Percentiles rank a stretch among this genome's conserved stretches.
Conservation (phyloP, 345 rosid genomes). For the Rhodamnia argentea region DNA sequence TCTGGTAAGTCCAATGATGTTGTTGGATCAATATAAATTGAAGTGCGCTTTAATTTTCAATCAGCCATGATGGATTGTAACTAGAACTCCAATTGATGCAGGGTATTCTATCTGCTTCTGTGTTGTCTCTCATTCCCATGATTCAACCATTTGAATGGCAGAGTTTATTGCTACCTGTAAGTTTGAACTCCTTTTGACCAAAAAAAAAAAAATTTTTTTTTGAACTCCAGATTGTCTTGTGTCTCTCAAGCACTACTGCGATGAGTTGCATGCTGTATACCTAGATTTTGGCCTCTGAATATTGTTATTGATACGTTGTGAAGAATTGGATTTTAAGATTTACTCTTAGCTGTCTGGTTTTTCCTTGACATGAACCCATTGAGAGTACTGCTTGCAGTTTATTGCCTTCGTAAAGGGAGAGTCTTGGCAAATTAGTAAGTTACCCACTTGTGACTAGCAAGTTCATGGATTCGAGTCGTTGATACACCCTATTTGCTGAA, state of each 20-base stretch:
- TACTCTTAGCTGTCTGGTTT: background rate
- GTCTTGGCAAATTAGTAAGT: background rate
- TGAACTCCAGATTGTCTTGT: background rate
- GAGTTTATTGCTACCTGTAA: conserved; percentile 92
- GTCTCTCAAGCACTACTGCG: background rate
- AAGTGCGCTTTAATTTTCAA: background rate
- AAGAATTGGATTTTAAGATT: background rate
- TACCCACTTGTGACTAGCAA: background rate
- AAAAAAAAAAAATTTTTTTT: no score
- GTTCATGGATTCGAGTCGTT: background rate
- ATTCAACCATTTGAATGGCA: conserved; percentile 99
- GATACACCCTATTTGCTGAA: background rate
- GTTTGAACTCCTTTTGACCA: conserved; percentile 15
- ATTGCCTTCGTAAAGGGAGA: background rate
- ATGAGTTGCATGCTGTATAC: background rate
- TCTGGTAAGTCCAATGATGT: conserved; percentile 52
- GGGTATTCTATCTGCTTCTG: conserved; percentile 92
- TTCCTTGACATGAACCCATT: background rate
- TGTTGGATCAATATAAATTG: background rate
- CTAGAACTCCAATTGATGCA: conserved; percentile 13
- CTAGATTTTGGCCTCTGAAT: background rate
- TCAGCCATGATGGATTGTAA: background rate
- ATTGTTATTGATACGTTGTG: background rate
- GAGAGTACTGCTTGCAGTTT: background rate
- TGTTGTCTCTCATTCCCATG: conserved; percentile 76